Evolutionary conservation across 228 moss, liverwort and hornwort species (phyloP).

Genomic region (Sphagnum magellanicum): DNA sequence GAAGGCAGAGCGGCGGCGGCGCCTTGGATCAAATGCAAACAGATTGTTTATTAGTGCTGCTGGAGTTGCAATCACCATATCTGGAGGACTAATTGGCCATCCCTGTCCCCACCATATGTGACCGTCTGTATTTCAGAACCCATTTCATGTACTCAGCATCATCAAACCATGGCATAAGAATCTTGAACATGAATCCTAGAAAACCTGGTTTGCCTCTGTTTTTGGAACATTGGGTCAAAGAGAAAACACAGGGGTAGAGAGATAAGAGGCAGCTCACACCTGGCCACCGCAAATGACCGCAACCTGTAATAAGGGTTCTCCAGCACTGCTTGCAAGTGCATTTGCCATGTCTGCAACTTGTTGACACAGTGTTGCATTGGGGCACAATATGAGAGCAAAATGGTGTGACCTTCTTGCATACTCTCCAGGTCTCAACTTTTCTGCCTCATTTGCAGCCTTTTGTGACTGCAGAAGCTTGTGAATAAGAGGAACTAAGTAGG

Average conservation of each 20-base stretch:
- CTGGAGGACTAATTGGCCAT: conserved; percentile 84
- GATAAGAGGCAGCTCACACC: conserved; percentile 9
- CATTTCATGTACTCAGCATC: neutral
- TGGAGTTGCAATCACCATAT: conserved; percentile 85
- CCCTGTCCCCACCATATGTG: conserved; percentile 37
- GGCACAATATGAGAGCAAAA: conserved; percentile 77
- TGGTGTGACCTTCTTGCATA: conserved; percentile 3
- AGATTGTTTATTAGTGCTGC: conserved; percentile 85
- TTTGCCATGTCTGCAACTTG: conserved; percentile 94
- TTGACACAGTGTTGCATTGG: conserved; percentile 84
- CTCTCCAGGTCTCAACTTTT: conserved; percentile 10
- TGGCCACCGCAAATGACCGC: conserved; percentile 74
- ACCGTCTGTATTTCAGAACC: neutral
- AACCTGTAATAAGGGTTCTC: conserved; percentile 54
- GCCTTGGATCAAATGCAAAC: conserved; percentile 69
- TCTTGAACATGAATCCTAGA: neutral
- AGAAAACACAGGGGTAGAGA: neutral
- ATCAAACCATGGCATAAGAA: neutral
- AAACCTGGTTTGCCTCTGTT: neutral
- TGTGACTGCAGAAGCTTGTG: conserved; percentile 42
- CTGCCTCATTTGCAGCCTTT: conserved; percentile 19
- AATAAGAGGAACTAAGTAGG: conserved; percentile 78
- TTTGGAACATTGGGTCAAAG: neutral
- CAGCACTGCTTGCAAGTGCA: conserved; percentile 51
- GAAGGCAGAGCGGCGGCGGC: conserved; percentile 69